Conservation (phyloP, 1,284 basidiomycete species). For the Boletus hoseneyae region DNA sequence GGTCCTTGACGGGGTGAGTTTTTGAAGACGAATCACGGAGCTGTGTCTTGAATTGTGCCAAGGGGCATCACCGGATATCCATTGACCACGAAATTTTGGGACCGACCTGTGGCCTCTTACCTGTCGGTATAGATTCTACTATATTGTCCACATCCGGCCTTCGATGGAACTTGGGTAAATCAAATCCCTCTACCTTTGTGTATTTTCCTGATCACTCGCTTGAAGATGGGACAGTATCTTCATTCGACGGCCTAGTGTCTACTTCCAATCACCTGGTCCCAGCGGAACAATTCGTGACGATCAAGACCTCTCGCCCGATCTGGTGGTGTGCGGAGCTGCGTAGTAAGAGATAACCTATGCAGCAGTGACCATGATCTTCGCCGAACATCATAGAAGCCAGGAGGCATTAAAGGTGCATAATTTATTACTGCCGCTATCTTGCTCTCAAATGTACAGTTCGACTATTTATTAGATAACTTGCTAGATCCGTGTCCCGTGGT, state of each 20-base stretch:
- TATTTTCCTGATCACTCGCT: slow-evolving; percentile 7
- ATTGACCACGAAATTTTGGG: slow-evolving; percentile 77
- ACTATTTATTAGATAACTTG: no score
- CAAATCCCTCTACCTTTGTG: not conserved
- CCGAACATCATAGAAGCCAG: no score
- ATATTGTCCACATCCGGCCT: slow-evolving; percentile 80
- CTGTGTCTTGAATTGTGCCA: slow-evolving; percentile 6
- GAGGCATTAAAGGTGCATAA: no score
- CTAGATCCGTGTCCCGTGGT: no score
- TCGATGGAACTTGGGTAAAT: slow-evolving; percentile 85
- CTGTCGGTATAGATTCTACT: slow-evolving; percentile 78
- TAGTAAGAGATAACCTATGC: slow-evolving; percentile 3
- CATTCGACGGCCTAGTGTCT: slow-evolving; percentile 80
- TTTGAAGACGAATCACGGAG: not conserved
- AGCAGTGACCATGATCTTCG: not conserved
- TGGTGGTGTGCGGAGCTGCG: slow-evolving; percentile 82
- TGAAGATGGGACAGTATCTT: slow-evolving; percentile 60
- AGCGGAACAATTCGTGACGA: slow-evolving; percentile 54
- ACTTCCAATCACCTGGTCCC: slow-evolving; percentile 89
- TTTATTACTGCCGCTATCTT: no score
- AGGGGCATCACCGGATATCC: slow-evolving; percentile 80
- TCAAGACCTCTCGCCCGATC: slow-evolving; percentile 80
- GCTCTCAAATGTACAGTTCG: no score
- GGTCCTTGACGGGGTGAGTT: slow-evolving; percentile 74
- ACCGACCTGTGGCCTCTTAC: slow-evolving; percentile 89